Conservation (phyloP, 2,329 filamentous ascomycete genomes). For the Diplodia intermedia region DNA sequence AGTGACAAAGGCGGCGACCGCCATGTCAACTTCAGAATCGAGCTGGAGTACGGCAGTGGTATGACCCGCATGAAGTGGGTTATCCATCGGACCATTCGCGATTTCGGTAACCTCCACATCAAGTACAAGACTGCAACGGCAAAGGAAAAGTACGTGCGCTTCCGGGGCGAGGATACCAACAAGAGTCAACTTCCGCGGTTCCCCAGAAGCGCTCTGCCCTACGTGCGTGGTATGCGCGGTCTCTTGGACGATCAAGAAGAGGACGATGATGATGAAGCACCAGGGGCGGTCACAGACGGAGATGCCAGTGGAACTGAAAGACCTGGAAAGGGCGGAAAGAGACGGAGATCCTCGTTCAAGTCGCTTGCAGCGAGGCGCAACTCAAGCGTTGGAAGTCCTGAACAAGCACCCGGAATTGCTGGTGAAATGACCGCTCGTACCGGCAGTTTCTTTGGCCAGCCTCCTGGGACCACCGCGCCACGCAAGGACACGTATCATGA, state of each 20-base stretch:
- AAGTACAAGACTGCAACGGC: conserved; percentile 89
- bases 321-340: conserved; percentile 50
- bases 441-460: conserved; percentile 51
- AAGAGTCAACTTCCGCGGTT: conserved; percentile 87
- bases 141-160: conserved; percentile 81
- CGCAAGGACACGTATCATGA: conserved; percentile 72
- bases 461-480: conserved; percentile 35
- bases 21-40: conserved; percentile 87
- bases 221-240: conserved; percentile 79
- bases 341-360: conserved; percentile 60
- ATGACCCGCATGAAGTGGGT: conserved; percentile 97
- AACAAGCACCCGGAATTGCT: conserved; percentile 38
- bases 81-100: conserved; percentile 82
- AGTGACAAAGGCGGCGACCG: conserved; percentile 66
- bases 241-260: conserved; percentile 65
- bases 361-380: conserved; percentile 63
- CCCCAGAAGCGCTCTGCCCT: conserved; percentile 86
- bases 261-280: conserved; percentile 78
- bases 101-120: conserved; percentile 90
- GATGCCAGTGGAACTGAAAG: conserved; percentile 74
- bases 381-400: conserved; percentile 57
- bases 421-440: conserved; percentile 41
- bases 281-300: conserved; percentile 63
- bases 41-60: conserved; percentile 94
- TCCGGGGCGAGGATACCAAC: conserved; percentile 68